Base-by-base conservation (phyloP, 495 filamentous ascomycete species). In the Aspergillus sclerotiicarbonarius region DNA sequence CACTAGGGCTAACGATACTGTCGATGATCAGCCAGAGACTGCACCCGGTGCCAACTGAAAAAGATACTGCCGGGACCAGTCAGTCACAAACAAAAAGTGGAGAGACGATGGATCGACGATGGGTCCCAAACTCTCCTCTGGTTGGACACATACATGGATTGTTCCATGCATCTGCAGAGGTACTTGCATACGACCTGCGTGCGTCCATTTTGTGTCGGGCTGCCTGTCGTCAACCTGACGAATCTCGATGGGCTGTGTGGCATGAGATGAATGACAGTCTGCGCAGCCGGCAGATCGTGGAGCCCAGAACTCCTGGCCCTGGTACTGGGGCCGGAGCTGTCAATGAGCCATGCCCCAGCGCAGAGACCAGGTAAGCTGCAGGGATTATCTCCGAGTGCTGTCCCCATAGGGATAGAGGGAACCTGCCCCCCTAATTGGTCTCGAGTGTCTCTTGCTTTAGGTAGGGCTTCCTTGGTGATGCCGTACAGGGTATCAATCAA, bases 11-110 rank as follows among this genome's bases (percentile, higher is more conserved):
- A 53, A 46, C 31, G 49, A 39, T 43, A 50, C 49, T 21, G 25
- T 35, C 50, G 53, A 55, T 58, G 55, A 58, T 62, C 60, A 55
- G 56, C 57, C 18, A 25, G 32, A 31, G 47, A 48, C 33, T 35
- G 50, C 53, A 13, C 32, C 54, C 45, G 57, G 54, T 46, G 45
- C 33, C 20, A 37, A 29, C 49, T 29, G 49, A 43, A 55, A 54
- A 45, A 25, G 19, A 59, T 20, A 46, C 12, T 21, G 18, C 16
- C 16, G 13, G 29, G n/a, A 16, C 47, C 47, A 50, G 13, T 32
- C 47, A 50, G n/a, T 50, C n/a, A 15, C 25, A 53, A 32, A 53
- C 33, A 8, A 18, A 16, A 39, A 53, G 33, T 53, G 51, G 56
- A 44, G 53, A 45, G 56, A 21, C 13, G 37, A 31, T 53, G 35